These are phyloP conservation scores for Polychytrium aggregatum DNA, from an alignment of 192 early-diverging fungal genomes.

Conservation along the genomic window DNA sequence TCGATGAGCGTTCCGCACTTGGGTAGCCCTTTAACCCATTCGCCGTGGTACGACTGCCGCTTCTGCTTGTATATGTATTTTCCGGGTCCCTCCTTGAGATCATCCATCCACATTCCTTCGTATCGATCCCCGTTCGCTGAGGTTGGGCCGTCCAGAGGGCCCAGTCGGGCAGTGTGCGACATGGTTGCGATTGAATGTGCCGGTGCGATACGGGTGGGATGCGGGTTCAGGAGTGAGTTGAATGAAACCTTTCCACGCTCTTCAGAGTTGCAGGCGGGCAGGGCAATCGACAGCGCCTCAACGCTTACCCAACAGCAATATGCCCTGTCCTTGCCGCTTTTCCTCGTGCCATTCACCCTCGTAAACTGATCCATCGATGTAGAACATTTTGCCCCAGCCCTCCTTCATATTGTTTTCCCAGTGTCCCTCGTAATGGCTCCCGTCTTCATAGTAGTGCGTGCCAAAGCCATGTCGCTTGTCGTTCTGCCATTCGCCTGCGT, in stretches of 20 bases:
- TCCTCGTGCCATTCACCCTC: slow-evolving; percentile 52
- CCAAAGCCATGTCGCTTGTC: slow-evolving; percentile 39
- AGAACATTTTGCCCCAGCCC: slow-evolving; percentile 47
- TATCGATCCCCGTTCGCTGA: slow-evolving; percentile 45
- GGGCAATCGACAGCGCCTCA: neutral
- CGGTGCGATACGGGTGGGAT: too few relatives aligned
- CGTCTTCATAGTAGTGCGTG: slow-evolving; percentile 45
- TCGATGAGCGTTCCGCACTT: slow-evolving; percentile 44
- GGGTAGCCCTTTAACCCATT: slow-evolving; percentile 42
- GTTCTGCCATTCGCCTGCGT: slow-evolving; percentile 39
- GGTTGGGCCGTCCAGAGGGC: neutral
- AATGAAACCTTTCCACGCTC: too few relatives aligned
- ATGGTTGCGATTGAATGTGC: too few relatives aligned
- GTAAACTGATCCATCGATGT: slow-evolving; percentile 34
- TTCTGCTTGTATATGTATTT: slow-evolving; percentile 41
- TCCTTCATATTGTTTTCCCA: slow-evolving; percentile 41
- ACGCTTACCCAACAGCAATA: slow-evolving; percentile 30
- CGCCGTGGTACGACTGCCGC: slow-evolving; percentile 44
- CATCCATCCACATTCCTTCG: slow-evolving; percentile 49
- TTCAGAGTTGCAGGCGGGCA: too few relatives aligned
- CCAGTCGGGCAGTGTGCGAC: too few relatives aligned
- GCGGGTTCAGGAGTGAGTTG: too few relatives aligned
- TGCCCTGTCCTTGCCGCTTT: slow-evolving; percentile 44
- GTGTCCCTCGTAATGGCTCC: slow-evolving; percentile 36
- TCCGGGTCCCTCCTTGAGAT: slow-evolving; percentile 51